Conservation (phyloP, 2,329 filamentous ascomycete species). For the Verticillium klebahnii region DNA sequence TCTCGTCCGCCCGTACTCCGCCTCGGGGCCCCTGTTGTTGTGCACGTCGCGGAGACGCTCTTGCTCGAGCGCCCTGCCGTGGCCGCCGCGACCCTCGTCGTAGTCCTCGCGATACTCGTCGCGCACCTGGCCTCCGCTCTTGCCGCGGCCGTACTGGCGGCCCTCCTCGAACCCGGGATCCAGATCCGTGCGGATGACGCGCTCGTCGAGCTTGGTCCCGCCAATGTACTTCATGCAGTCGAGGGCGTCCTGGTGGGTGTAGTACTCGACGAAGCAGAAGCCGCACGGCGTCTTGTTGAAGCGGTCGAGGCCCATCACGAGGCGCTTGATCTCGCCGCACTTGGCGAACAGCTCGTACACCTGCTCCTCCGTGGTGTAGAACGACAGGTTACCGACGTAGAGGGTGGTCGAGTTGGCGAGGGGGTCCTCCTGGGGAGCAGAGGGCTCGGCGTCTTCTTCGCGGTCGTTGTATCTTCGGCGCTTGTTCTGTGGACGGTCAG, state of each 20-base stretch:
- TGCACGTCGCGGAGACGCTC: constrained; percentile 29
- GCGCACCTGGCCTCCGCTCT: constrained; percentile 92
- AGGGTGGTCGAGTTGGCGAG: constrained; percentile 86
- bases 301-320: constrained; percentile 95
- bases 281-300: constrained; percentile 98
- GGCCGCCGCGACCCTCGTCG: constrained; percentile 88
- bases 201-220: constrained; percentile 95
- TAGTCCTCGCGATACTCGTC: constrained; percentile 98
- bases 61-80: constrained; percentile 68
- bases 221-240: constrained; percentile 99
- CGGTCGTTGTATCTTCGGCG: constrained; percentile 57
- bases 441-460: constrained; percentile 44
- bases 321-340: constrained; percentile 95
- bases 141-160: constrained; percentile 90
- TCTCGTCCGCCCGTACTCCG: background rate
- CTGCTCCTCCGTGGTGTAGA: constrained; percentile 98
- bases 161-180: constrained; percentile 96
- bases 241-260: constrained; percentile 92
- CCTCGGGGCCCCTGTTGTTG: background rate
- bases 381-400: constrained; percentile 96
- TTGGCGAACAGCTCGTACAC: constrained; percentile 96
- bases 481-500: constrained; percentile 54
- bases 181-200: constrained; percentile 90
- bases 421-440: constrained; percentile 51
- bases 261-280: constrained; percentile 99